Conservation (phyloP, 306 rosid species). For the Acmispon strigosus region DNA sequence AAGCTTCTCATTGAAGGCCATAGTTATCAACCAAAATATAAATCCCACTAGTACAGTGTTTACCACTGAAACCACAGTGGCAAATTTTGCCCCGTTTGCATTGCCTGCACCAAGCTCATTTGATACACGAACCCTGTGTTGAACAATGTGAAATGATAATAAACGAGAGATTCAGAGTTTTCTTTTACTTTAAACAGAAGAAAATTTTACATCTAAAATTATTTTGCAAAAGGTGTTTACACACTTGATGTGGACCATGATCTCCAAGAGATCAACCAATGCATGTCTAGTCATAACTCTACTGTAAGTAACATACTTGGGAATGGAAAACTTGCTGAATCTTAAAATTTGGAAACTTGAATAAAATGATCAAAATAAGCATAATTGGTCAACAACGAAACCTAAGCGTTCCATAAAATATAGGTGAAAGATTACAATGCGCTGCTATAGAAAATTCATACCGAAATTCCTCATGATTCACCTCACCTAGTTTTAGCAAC, state of each 20-base stretch:
- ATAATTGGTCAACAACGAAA: neutral
- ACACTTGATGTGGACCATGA: neutral
- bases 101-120: slow-evolving; percentile 74
- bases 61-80: slow-evolving; percentile 40
- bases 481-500: no score
- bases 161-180: neutral
- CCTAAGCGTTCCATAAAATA: no score
- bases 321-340: neutral
- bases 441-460: no score
- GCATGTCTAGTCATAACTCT: neutral
- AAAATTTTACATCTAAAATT: neutral
- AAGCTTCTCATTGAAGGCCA: slow-evolving; percentile 38
- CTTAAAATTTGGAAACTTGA: neutral
- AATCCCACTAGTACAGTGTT: slow-evolving; percentile 50
- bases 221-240: neutral
- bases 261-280: neutral
- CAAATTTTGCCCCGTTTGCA: slow-evolving; percentile 61
- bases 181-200: neutral
- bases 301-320: neutral
- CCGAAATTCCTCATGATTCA: no score
- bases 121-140: slow-evolving; percentile 56
- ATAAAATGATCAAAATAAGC: neutral
- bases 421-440: no score
- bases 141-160: neutral
- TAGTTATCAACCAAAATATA: slow-evolving; percentile 40